Evolutionary conservation across 2,329 filamentous ascomycete species (phyloP).

Genomic region (Fusarium odoratissimum): DNA sequence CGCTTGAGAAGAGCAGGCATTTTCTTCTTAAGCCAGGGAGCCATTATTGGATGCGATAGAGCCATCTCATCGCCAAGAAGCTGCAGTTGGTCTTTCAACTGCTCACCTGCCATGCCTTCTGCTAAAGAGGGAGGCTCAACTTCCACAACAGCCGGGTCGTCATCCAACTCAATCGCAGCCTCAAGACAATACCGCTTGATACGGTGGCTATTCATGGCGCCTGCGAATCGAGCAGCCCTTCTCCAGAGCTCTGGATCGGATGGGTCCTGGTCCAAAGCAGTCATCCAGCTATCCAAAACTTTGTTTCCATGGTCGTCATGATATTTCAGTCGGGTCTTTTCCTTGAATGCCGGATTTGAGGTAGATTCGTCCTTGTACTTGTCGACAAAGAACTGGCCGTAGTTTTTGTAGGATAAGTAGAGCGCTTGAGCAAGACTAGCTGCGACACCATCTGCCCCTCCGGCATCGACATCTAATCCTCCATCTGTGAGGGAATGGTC

Average conservation of each 20-base stretch:
- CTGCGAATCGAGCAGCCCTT: slow-evolving; percentile 67
- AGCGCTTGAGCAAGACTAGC: slow-evolving; percentile 89
- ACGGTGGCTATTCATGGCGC: slow-evolving; percentile 66
- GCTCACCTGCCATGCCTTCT: slow-evolving; percentile 71
- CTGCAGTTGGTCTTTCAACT: slow-evolving; percentile 66
- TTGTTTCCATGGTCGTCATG: slow-evolving; percentile 52
- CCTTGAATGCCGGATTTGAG: slow-evolving; percentile 65
- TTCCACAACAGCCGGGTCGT: slow-evolving; percentile 72
- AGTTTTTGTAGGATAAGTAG: slow-evolving; percentile 94
- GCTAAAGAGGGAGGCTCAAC: slow-evolving; percentile 72
- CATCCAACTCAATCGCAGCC: slow-evolving; percentile 74
- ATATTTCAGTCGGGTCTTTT: slow-evolving; percentile 45
- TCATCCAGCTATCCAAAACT: slow-evolving; percentile 67
- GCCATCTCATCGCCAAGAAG: slow-evolving; percentile 67
- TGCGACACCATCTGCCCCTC: slow-evolving; percentile 77
- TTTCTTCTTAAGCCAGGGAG: slow-evolving; percentile 63
- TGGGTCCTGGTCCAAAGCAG: slow-evolving; percentile 72
- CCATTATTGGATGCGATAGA: slow-evolving; percentile 70
- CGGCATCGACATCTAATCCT: slow-evolving; percentile 64
- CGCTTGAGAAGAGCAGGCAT: slow-evolving; percentile 64
- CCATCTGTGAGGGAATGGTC: slow-evolving; percentile 61
- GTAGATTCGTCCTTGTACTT: slow-evolving; percentile 49
- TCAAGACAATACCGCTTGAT: slow-evolving; percentile 73
- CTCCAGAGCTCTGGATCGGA: slow-evolving; percentile 76
- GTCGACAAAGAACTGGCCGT: slow-evolving; percentile 92